These are phyloP conservation scores for Mycena indigotica DNA, from an alignment of 768 basidiomycete species.

Conservation along the genomic window DNA sequence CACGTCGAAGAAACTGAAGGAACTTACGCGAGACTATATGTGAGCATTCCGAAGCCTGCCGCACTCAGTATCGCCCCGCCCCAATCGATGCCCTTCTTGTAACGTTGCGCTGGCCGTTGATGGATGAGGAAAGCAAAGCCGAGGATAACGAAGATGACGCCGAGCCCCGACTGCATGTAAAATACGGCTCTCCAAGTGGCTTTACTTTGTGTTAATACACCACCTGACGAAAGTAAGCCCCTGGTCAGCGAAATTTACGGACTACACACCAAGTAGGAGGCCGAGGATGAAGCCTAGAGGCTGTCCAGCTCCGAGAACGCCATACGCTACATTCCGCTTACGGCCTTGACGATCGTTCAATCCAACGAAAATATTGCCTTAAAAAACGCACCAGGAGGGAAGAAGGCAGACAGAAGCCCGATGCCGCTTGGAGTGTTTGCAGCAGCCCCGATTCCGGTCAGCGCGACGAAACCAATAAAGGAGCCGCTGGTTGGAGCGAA, in stretches of 20 bases:
- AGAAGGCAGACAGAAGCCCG: slow-evolving; percentile 30
- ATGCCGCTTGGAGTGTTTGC: slow-evolving; percentile 36
- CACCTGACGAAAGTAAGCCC: slow-evolving; percentile 24
- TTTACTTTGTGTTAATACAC: slow-evolving; percentile 31
- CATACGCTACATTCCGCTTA: slow-evolving; percentile 33
- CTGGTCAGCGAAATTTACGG: background rate
- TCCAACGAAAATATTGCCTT: too few relatives aligned
- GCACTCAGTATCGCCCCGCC: slow-evolving; percentile 36
- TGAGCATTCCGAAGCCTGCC: slow-evolving; percentile 35
- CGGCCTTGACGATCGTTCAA: too few relatives aligned
- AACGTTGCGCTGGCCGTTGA: slow-evolving; percentile 22
- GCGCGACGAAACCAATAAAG: slow-evolving; percentile 35
- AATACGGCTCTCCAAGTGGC: slow-evolving; percentile 38
- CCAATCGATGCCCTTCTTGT: slow-evolving; percentile 38
- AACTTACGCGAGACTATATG: slow-evolving; percentile 36
- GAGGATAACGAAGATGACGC: slow-evolving; percentile 28
- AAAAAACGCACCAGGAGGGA: slow-evolving; percentile 37
- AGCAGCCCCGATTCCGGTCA: slow-evolving; percentile 36
- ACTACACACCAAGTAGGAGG: slow-evolving; percentile 31
- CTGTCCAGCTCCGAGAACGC: slow-evolving; percentile 37
- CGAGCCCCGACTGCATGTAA: slow-evolving; percentile 36
- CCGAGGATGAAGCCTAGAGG: slow-evolving; percentile 37
- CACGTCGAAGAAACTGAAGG: background rate
- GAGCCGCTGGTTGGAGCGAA: slow-evolving; percentile 29
- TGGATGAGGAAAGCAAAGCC: slow-evolving; percentile 27